A percentile compares a stretch with the other conserved stretches of the same genome.
These are phyloP conservation scores for Rugonectria rugulosa DNA, from an alignment of 2,329 filamentous ascomycete genomes.

Conservation along the genomic window DNA sequence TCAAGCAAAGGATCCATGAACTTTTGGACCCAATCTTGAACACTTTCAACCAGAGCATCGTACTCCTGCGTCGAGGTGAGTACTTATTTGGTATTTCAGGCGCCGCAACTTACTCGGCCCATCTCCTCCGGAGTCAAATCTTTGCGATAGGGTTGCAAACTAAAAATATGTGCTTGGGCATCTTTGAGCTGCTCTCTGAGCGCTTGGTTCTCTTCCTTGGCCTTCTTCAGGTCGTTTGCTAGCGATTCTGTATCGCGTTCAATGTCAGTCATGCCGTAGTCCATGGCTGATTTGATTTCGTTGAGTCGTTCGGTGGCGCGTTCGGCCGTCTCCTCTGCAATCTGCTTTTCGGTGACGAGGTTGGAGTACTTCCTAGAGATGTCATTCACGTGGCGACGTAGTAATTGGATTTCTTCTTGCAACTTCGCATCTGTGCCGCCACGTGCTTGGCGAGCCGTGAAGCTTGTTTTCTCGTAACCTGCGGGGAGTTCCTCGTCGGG, in stretches of 20 bases:
- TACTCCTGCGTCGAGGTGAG: slow-evolving; percentile 43
- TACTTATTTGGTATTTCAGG: neutral
- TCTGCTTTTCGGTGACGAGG: slow-evolving; percentile 38
- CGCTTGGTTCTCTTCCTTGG: slow-evolving; percentile 38
- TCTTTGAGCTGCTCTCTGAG: slow-evolving; percentile 45
- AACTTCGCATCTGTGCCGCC: slow-evolving; percentile 15
- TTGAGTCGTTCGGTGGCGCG: slow-evolving; percentile 34
- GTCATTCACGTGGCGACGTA: slow-evolving; percentile 32
- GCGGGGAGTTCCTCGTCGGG: slow-evolving; percentile 26
- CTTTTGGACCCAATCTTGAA: slow-evolving; percentile 47
- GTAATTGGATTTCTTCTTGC: slow-evolving; percentile 23
- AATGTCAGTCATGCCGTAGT: slow-evolving; percentile 32
- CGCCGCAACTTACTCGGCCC: slow-evolving; percentile 39
- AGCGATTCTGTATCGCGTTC: slow-evolving; percentile 34
- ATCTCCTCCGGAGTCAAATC: slow-evolving; percentile 48
- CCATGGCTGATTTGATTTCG: slow-evolving; percentile 36
- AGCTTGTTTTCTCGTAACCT: slow-evolving; percentile 25
- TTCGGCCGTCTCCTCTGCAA: slow-evolving; percentile 41
- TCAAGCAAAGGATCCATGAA: slow-evolving; percentile 44
- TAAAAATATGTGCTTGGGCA: slow-evolving; percentile 50
- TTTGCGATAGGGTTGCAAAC: slow-evolving; percentile 49
- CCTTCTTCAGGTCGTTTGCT: slow-evolving; percentile 28
- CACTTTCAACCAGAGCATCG: slow-evolving; percentile 42
- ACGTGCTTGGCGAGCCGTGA: slow-evolving; percentile 11
- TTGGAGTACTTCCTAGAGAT: slow-evolving; percentile 27